phyloP scores from a whole-genome alignment of 2,329 filamentous ascomycete species.

The Didymella exigua region DNA sequence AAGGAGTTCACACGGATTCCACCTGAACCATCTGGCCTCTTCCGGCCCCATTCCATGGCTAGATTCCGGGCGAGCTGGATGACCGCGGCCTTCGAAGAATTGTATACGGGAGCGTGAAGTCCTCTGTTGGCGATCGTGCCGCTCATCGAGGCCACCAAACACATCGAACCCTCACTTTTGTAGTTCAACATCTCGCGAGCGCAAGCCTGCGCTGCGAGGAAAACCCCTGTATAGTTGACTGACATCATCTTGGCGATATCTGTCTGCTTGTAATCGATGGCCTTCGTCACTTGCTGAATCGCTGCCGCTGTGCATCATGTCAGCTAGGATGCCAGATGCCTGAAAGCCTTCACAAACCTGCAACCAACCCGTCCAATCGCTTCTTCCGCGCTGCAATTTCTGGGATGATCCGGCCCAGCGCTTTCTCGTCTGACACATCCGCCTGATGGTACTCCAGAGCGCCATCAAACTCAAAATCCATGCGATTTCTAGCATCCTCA shows the following conservation, averaged over 20 bases:
- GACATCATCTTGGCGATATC: slow-evolving; percentile 65
- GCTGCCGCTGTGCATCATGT: slow-evolving; percentile 58
- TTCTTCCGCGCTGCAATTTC: slow-evolving; percentile 71
- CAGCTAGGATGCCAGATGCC: neutral
- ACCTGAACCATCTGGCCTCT: slow-evolving; percentile 56
- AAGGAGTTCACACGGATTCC: slow-evolving; percentile 80
- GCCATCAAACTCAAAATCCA: slow-evolving; percentile 64
- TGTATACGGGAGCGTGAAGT: slow-evolving; percentile 70
- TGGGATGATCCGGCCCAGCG: slow-evolving; percentile 69
- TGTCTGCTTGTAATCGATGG: slow-evolving; percentile 72
- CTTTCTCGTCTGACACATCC: slow-evolving; percentile 73
- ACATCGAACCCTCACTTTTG: slow-evolving; percentile 62
- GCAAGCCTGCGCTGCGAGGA: slow-evolving; percentile 64
- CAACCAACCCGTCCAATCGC: slow-evolving; percentile 77
- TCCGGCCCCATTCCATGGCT: slow-evolving; percentile 67
- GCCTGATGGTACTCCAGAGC: slow-evolving; percentile 74
- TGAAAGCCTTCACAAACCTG: slow-evolving; percentile 37
- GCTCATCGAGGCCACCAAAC: slow-evolving; percentile 66
- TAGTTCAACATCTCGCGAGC: slow-evolving; percentile 66
- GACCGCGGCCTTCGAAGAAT: slow-evolving; percentile 75
- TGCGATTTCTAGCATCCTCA: slow-evolving; percentile 64
- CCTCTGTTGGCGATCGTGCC: slow-evolving; percentile 66
- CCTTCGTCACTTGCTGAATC: slow-evolving; percentile 79
- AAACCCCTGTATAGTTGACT: slow-evolving; percentile 64
- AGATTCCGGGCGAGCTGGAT: slow-evolving; percentile 72